Evolutionary conservation across 495 filamentous ascomycete species (phyloP), one percentile per base, ranked within the genome.

Genomic region (Neurospora hispaniola): DNA sequence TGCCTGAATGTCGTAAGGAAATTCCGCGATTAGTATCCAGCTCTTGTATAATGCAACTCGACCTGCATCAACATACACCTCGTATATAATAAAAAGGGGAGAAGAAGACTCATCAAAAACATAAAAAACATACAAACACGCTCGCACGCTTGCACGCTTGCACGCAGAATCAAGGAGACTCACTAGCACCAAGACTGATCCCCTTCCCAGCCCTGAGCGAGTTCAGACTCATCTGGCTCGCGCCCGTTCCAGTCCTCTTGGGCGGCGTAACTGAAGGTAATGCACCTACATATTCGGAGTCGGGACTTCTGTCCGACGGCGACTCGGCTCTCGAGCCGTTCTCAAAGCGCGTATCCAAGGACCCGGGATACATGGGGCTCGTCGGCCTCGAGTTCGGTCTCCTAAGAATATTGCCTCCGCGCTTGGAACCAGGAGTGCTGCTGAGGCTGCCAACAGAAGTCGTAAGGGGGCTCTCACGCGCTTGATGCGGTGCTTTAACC

Each of bases 161-260:
- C 54, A 62, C 14, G 12, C 14, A 66, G 8, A 66, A 9, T 66
- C 54, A 69, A 41, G 48, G 69, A 59, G 42, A 76, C 74, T 59
- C 73, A 78, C 74, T 74, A 16, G 78, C 74, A 41, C 81, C 81
- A 70, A 83, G 75, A 69, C 74, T 80, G 68, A 84, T 84, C n/a
- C 78, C 77, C 12, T 75, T 75, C 7, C 79, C 77, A 14, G 72
- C 70, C 46, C 75, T 80, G 74, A 77, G 77, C 69, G 76, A 79
- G 23, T 78, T 73, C 14, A 76, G 42, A 42, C 71, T 79, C 72
- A 79, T 69, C 20, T 76, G 76, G 69, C 78, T 75, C 0, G 73
- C 71, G 2, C 75, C 77, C 3, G 71, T 76, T 4, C 72, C 71
- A 43, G 74, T 74, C 10, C 75, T 72, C 69, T 68, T 75, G 7